phyloP scores from a whole-genome alignment of 2,329 filamentous ascomycete genomes.

The Dothideomycetes sp. region DNA sequence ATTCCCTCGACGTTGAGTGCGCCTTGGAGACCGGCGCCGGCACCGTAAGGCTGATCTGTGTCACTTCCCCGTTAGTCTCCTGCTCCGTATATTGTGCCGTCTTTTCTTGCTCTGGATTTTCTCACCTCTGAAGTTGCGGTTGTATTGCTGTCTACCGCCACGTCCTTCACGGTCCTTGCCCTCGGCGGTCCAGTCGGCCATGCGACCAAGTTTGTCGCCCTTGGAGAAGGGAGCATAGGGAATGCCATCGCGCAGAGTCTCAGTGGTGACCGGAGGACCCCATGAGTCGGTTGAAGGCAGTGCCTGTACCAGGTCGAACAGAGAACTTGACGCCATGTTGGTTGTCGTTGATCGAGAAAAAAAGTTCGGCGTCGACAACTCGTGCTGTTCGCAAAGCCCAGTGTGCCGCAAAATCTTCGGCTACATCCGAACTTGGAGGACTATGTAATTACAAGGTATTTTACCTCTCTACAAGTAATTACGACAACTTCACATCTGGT shows the following conservation, averaged over 20 bases:
- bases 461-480: too few species aligned
- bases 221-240: conserved; percentile 98
- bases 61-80: too few species aligned
- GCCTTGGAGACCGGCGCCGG: conserved; percentile 62
- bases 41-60: conserved; percentile 83
- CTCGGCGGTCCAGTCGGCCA: conserved; percentile 96
- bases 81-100: not conserved
- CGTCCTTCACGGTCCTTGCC: conserved; percentile 65
- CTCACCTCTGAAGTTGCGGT: conserved; percentile 81
- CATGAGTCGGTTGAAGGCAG: conserved; percentile 46
- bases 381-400: conserved; percentile 8
- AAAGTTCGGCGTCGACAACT: conserved; percentile 6
- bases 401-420: conserved; percentile 12
- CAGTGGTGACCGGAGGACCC: conserved; percentile 73
- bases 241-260: conserved; percentile 87
- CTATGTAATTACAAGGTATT: too few species aligned
- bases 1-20: conserved; percentile 84
- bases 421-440: too few species aligned
- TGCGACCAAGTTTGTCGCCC: conserved; percentile 95
- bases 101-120: not conserved
- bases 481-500: too few species aligned
- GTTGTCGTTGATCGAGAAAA: conserved; percentile 4
- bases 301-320: conserved; percentile 39
- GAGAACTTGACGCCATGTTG: conserved; percentile 38
- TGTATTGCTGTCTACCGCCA: conserved; percentile 79